Percentiles rank a stretch among this genome's conserved stretches.
phyloP scores from a whole-genome alignment of 495 filamentous ascomycete species.

The Penicillium cinerascens region DNA sequence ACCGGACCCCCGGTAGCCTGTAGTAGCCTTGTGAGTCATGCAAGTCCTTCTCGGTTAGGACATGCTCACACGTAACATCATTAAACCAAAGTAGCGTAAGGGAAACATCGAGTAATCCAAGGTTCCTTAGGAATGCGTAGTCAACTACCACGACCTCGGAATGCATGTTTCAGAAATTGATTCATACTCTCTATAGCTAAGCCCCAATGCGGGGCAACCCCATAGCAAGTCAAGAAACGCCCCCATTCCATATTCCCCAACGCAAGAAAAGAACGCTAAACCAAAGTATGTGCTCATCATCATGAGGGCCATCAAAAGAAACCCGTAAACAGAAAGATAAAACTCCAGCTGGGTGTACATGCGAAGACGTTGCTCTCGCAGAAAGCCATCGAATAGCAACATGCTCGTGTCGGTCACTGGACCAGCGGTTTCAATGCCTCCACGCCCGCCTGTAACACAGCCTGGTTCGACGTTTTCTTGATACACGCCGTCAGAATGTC shows the following conservation, averaged over 20 bases:
- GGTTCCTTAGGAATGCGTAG: too few relatives aligned
- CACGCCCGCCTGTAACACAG: constrained; percentile 61
- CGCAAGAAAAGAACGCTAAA: constrained; percentile 11
- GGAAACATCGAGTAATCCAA: too few relatives aligned
- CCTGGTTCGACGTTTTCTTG: constrained; percentile 58
- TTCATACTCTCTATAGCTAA: constrained; percentile 6
- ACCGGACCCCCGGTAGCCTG: background rate
- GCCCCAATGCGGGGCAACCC: constrained; percentile 1
- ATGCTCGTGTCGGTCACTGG: constrained; percentile 24
- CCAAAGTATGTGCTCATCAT: constrained; percentile 10
- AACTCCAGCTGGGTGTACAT: background rate
- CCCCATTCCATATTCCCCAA: background rate
- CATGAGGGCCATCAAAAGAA: background rate
- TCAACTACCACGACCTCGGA: background rate
- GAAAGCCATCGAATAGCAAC: background rate
- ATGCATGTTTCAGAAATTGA: background rate
- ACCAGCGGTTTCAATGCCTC: constrained; percentile 60
- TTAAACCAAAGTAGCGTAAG: too few relatives aligned
- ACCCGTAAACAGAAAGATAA: background rate
- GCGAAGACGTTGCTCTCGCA: background rate
- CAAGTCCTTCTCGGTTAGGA: too few relatives aligned
- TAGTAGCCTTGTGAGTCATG: background rate
- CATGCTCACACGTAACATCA: too few relatives aligned
- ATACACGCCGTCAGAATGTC: constrained; percentile 60
- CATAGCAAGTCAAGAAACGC: background rate